Evolutionary conservation across 75 land plant genomes (phyloP).

Genomic region (Pinus albicaulis): DNA sequence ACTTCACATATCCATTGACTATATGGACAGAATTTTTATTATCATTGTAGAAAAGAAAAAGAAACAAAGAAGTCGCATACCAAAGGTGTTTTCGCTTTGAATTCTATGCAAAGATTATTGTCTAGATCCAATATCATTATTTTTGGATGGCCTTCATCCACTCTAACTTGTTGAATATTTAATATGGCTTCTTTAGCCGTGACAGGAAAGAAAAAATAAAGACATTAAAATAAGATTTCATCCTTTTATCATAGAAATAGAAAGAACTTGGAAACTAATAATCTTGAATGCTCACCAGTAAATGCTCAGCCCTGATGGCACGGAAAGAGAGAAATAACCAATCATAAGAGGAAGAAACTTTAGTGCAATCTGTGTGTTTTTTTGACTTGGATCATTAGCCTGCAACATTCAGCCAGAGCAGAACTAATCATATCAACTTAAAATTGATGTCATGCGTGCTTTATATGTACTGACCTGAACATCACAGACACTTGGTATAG

Average conservation of each 20-base stretch:
- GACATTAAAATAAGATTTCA: not conserved
- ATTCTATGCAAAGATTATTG: not conserved
- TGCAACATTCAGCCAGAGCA: slow-evolving; percentile 25
- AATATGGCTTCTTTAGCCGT: not conserved
- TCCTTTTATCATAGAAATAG: not conserved
- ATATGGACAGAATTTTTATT: not conserved
- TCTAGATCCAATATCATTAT: not conserved
- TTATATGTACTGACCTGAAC: not conserved
- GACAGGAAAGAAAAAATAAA: not conserved
- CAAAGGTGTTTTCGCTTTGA: not conserved
- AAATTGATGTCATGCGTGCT: not conserved
- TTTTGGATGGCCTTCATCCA: too few relatives aligned
- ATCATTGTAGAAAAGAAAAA: not conserved
- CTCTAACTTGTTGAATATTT: not conserved
- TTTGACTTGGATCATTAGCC: slow-evolving; percentile 85
- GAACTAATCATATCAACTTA: not conserved
- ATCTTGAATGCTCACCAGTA: slow-evolving; percentile 67
- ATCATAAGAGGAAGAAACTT: slow-evolving; percentile 93
- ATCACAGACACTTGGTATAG: slow-evolving; percentile 8
- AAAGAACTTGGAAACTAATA: not conserved
- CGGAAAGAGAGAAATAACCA: slow-evolving; percentile 97
- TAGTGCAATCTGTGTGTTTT: slow-evolving; percentile 49
- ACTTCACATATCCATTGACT: not conserved
- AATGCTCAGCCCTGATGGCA: slow-evolving; percentile 96
- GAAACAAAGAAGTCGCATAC: not conserved